Conservation (phyloP, 106 monocot species). For the Narthecium ossifragum region DNA sequence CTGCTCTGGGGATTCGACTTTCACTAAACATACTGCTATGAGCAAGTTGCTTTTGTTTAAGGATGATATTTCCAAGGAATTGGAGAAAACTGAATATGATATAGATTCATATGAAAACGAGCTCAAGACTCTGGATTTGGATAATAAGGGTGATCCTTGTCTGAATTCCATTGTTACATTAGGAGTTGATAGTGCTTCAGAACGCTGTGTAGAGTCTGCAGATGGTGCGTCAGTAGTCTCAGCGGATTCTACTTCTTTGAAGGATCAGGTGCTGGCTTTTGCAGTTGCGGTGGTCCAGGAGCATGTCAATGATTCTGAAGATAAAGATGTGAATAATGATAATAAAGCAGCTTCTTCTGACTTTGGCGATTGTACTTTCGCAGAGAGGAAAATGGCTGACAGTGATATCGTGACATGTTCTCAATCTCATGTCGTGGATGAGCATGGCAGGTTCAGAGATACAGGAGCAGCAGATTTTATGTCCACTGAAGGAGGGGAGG, state of each 20-base stretch:
- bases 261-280: neutral
- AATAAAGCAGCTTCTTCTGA: constrained; percentile 7
- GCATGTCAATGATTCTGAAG: neutral
- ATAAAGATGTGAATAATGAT: neutral
- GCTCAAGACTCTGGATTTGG: constrained; percentile 40
- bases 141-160: neutral
- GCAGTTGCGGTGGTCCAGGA: neutral
- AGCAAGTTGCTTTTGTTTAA: constrained; percentile 56
- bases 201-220: constrained; percentile 1
- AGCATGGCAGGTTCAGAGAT: neutral
- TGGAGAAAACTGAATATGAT: constrained; percentile 85
- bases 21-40: constrained; percentile 18
- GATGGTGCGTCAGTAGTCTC: constrained; percentile 10
- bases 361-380: neutral
- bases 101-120: constrained; percentile 79
- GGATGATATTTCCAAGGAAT: constrained; percentile 44
- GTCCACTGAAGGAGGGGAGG: neutral
- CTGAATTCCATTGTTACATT: neutral
- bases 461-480: neutral
- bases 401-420: neutral
- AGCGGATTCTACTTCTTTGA: neutral
- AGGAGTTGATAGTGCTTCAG: neutral
- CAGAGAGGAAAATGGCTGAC: neutral
- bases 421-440: neutral
- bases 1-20: constrained; percentile 53